phyloP scores from a whole-genome alignment of 108 stramenopile species.

The Chaetoceros tenuissimus region DNA sequence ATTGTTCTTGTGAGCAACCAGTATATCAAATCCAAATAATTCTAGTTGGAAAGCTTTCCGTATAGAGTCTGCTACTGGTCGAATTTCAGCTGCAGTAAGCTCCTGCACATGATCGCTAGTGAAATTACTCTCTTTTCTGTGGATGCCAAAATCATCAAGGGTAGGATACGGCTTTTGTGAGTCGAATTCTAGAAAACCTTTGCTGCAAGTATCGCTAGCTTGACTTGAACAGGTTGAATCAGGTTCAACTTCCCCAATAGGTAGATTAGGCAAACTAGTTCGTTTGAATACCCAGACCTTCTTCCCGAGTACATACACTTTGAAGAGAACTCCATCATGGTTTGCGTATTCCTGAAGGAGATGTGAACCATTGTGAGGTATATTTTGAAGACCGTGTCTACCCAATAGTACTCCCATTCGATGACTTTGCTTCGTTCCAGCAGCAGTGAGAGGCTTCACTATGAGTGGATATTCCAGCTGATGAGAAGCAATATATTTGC shows the following conservation, averaged over 20 bases:
- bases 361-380: conserved; percentile 11
- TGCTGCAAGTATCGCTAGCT: conserved; percentile 6
- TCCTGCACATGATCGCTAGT: conserved; percentile 3
- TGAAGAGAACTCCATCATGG: conserved; percentile 71
- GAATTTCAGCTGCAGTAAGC: conserved; percentile 58
- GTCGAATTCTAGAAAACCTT: conserved; percentile 69
- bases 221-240: too few species aligned
- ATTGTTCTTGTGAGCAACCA: conserved; percentile 25
- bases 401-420: conserved; percentile 64
- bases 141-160: conserved; percentile 62
- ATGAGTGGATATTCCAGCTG: conserved; percentile 58
- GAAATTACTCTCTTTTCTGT: not conserved
- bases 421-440: conserved; percentile 75
- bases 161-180: conserved; percentile 81
- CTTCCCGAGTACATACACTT: conserved; percentile 82
- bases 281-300: conserved; percentile 67
- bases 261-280: conserved; percentile 68
- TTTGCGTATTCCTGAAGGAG: conserved; percentile 78
- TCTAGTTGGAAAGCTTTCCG: conserved; percentile 69
- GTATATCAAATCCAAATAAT: conserved; percentile 83
- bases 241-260: conserved; percentile 21
- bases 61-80: conserved; percentile 56
- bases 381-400: conserved; percentile 31
- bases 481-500: conserved; percentile 25
- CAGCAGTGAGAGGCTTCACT: conserved; percentile 77